Evolutionary conservation across 805 yeast genomes (phyloP).

Genomic region (Kockiozyma suomiensis): DNA sequence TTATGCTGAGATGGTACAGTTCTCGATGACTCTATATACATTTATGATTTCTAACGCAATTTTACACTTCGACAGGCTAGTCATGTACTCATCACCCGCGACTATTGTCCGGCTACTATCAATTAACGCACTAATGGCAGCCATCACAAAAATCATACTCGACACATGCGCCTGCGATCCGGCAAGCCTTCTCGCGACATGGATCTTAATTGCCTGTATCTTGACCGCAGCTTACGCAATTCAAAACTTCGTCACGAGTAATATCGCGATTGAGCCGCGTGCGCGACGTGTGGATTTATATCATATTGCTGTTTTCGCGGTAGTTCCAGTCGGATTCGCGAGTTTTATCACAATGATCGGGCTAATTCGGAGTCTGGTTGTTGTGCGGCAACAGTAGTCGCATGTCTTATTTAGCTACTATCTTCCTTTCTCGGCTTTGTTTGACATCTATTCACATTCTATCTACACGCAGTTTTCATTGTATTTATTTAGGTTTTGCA

Average conservation of each 20-base stretch:
- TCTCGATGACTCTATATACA: background rate
- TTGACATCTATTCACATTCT: background rate
- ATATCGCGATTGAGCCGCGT: constrained; percentile 46
- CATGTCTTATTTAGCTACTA: background rate
- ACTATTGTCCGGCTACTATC: constrained; percentile 85
- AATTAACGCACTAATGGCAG: constrained; percentile 71
- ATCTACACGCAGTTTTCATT: background rate
- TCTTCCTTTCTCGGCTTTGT: too few relatives aligned
- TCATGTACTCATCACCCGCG: constrained; percentile 83
- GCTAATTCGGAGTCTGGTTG: constrained; percentile 52
- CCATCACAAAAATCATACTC: constrained; percentile 68
- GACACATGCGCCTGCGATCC: constrained; percentile 71
- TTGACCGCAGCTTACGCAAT: constrained; percentile 77
- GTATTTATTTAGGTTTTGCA: background rate
- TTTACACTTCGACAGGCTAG: constrained; percentile 53
- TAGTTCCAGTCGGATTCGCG: constrained; percentile 96
- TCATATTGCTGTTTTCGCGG: constrained; percentile 85
- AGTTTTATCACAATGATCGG: constrained; percentile 92
- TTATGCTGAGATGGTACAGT: constrained; percentile 75
- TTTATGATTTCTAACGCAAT: background rate
- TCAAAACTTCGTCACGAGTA: constrained; percentile 85
- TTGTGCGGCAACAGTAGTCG: constrained; percentile 9
- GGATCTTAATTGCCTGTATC: constrained; percentile 84
- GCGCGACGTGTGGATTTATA: constrained; percentile 77
- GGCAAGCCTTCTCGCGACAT: constrained; percentile 77